These are phyloP conservation scores for Chenopodium suecicum DNA, from an alignment of 148 eudicot species.

Conservation along the genomic window DNA sequence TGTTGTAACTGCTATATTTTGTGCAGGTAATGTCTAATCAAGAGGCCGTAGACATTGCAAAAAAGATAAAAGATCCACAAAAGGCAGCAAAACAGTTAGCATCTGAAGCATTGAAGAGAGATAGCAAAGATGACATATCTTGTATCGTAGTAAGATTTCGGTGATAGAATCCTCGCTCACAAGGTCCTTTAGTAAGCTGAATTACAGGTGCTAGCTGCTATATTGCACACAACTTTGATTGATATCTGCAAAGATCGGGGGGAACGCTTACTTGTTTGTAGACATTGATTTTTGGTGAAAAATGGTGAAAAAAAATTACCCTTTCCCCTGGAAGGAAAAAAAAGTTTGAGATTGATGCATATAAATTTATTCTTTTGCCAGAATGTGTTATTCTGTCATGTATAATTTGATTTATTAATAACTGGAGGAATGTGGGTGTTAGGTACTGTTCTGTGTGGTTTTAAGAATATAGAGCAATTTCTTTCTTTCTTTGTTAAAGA, in stretches of 20 bases:
- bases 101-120: constrained; percentile 57
- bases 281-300: background rate
- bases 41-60: constrained; percentile 72
- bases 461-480: background rate
- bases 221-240: constrained; percentile 9
- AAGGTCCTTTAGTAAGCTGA: constrained; percentile 4
- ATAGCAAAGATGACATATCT: constrained; percentile 76
- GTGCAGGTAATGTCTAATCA: constrained; percentile 68
- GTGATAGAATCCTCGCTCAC: constrained; percentile 20
- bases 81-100: constrained; percentile 73
- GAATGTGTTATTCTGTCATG: constrained; percentile 20
- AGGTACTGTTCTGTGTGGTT: constrained; percentile 11
- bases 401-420: constrained; percentile 22
- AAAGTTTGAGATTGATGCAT: background rate
- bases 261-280: background rate
- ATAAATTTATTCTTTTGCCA: background rate
- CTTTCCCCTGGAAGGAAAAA: background rate
- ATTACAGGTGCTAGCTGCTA: background rate
- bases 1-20: background rate
- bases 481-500: constrained; percentile 4
- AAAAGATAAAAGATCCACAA: constrained; percentile 52
- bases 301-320: background rate
- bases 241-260: background rate
- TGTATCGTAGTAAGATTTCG: constrained; percentile 64
- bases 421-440: constrained; percentile 1